Base-by-base conservation (phyloP, 768 basidiomycete genomes). In the Russula abietina region DNA sequence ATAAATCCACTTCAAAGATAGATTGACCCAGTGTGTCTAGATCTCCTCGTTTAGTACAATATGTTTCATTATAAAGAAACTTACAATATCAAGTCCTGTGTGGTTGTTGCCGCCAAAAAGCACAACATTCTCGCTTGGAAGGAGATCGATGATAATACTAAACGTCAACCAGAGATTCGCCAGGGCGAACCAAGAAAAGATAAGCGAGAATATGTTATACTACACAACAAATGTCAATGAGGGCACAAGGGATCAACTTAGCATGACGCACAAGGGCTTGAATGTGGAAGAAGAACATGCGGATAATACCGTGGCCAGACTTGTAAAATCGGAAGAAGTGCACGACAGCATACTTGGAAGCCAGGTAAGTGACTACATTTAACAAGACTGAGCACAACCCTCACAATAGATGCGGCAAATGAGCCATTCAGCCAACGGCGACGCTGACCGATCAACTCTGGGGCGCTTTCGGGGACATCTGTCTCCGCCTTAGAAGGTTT, bases 371-470 rank as follows among this genome's bases (percentile, higher is more conserved):
- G 22, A 32, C 19, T 32, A 30, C 24, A 56, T 30, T 22, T 1
- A 26, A 54, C 26, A 48, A 17, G 36, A 39, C n/a, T 16, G 9
- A 36, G 28, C 4, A 8, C 3, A 32, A 41, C n/a, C 81, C 87
- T 73, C 72, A 91, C 90, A 46, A 93, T 86, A 1, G 91, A 91
- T 14, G 93, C 93, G 49, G 93, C 92, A 68, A 97, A 96, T 10
- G 93, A 95, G 55, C 96, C 95, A 71, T 98, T 98, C 69, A 98
- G 73, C 96, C 95, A 98, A 67, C 95, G 88, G 66, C 95, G 86
- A 73, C 95, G 89, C 73, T 98, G 95, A 48, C 93, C 89, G 72
- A 98, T 98, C 61, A 98, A 77, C 71, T 98, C 95, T 11, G 86
- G 82, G 9, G 93, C 93, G n/a, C 80, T 77, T 75, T 98, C 95